Percentiles rank a stretch among this genome's conserved stretches.
These are phyloP conservation scores for Arthrobotrys sphaeroides DNA, from an alignment of 2,329 filamentous ascomycete species.

Conservation along the genomic window DNA sequence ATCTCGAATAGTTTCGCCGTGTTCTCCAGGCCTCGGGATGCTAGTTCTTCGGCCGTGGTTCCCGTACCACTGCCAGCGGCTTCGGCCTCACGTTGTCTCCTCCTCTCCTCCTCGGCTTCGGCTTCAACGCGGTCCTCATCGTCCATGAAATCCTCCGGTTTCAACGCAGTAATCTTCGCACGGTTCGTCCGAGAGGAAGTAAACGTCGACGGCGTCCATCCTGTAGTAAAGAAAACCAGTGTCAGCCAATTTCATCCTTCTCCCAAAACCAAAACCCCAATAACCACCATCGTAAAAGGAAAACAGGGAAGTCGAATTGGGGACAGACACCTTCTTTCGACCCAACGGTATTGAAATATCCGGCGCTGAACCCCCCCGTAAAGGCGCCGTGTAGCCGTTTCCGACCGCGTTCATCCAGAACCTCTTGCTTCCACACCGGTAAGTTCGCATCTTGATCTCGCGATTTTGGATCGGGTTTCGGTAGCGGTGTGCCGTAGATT, in stretches of 20 bases:
- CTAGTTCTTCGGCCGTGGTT: slow-evolving; percentile 68
- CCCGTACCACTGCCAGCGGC: slow-evolving; percentile 74
- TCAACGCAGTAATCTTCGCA: slow-evolving; percentile 68
- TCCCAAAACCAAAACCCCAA: background rate
- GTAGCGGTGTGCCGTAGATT: slow-evolving; percentile 84
- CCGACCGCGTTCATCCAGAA: slow-evolving; percentile 87
- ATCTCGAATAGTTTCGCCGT: slow-evolving; percentile 71
- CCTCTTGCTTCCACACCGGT: slow-evolving; percentile 98
- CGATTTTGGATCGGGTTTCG: slow-evolving; percentile 76
- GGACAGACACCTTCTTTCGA: slow-evolving; percentile 78
- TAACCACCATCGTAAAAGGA: background rate
- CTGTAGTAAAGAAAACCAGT: slow-evolving; percentile 41
- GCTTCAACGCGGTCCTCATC: slow-evolving; percentile 92
- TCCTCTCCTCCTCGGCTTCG: slow-evolving; percentile 73
- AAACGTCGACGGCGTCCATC: slow-evolving; percentile 92
- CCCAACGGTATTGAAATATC: slow-evolving; percentile 98
- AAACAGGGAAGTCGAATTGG: background rate
- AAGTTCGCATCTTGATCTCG: slow-evolving; percentile 88
- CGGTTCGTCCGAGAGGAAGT: slow-evolving; percentile 86
- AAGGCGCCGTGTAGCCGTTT: slow-evolving; percentile 95
- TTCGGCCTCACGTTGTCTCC: slow-evolving; percentile 73
- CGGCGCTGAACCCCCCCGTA: slow-evolving; percentile 94
- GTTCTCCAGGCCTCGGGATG: slow-evolving; percentile 62
- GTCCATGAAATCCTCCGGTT: slow-evolving; percentile 95
- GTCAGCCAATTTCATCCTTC: slow-evolving; percentile 44